Conservation (phyloP, 176 grass and related monocot genomes). For the Eremochloa ophiuroides region DNA sequence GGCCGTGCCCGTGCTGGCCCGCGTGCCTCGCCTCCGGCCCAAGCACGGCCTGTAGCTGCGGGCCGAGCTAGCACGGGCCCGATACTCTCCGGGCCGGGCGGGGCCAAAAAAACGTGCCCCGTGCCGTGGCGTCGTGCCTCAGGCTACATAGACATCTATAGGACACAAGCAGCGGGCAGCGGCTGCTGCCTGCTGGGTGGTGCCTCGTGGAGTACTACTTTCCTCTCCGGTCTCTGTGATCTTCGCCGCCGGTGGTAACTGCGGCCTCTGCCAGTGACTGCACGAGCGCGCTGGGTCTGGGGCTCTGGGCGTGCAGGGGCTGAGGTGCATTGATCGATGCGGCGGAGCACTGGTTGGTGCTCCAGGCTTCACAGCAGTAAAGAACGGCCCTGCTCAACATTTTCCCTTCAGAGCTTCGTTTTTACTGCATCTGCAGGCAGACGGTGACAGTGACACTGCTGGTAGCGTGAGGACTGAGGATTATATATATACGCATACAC, state of each 20-base stretch:
- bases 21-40: too few species aligned
- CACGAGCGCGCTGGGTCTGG: neutral
- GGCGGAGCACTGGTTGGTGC: conserved; percentile 13
- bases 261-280: neutral
- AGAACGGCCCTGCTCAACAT: neutral
- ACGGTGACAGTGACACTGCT: too few species aligned
- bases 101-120: too few species aligned
- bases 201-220: neutral
- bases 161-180: neutral
- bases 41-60: too few species aligned
- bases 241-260: neutral
- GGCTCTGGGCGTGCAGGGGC: neutral
- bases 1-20: too few species aligned
- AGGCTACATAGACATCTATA: too few species aligned
- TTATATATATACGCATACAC: too few species aligned
- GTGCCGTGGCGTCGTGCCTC: too few species aligned
- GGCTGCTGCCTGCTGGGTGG: neutral
- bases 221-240: neutral
- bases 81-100: too few species aligned
- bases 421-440: too few species aligned
- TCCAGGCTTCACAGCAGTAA: neutral
- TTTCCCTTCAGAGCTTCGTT: neutral
- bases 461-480: too few species aligned
- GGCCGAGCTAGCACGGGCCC: too few species aligned
- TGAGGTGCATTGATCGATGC: conserved; percentile 18